Evolutionary conservation across 1,284 basidiomycete species (phyloP).

Genomic region (Cryptococcus hybrid): DNA sequence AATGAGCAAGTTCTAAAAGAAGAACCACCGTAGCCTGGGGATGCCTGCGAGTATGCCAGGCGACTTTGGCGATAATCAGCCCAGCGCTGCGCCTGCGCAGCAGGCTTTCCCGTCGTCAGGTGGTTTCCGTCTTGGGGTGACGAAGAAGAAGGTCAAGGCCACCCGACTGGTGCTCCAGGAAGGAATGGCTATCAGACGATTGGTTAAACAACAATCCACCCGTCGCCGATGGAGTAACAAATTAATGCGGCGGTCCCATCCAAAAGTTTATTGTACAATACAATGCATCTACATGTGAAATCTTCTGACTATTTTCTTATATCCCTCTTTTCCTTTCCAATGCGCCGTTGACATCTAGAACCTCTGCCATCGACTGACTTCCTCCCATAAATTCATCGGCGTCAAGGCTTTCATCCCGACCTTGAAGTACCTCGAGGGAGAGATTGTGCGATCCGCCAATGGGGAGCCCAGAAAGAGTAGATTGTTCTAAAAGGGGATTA

Average conservation of each 20-base stretch:
- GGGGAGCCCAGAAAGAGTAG: constrained; percentile 38
- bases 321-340: constrained; percentile 47
- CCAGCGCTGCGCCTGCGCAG: background rate
- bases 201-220: constrained; percentile 1
- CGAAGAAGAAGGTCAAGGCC: constrained; percentile 17
- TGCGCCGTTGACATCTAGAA: constrained; percentile 38
- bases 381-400: constrained; percentile 65
- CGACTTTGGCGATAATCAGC: background rate
- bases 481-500: constrained; percentile 38
- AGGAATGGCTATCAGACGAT: constrained; percentile 18
- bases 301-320: constrained; percentile 12
- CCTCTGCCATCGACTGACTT: constrained; percentile 26
- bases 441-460: constrained; percentile 61
- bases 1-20: background rate
- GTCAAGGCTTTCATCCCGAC: constrained; percentile 77
- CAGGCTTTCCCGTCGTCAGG: constrained; percentile 24
- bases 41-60: constrained; percentile 11
- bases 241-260: too few species aligned
- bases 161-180: constrained; percentile 9
- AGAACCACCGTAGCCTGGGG: constrained; percentile 3
- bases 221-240: too few species aligned
- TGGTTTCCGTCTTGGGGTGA: constrained; percentile 35
- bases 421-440: constrained; percentile 86
- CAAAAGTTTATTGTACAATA: background rate
- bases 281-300: background rate